These are phyloP conservation scores for Pseudogymnoascus sp. DNA, from an alignment of 2,329 filamentous ascomycete genomes.

Conservation along the genomic window DNA sequence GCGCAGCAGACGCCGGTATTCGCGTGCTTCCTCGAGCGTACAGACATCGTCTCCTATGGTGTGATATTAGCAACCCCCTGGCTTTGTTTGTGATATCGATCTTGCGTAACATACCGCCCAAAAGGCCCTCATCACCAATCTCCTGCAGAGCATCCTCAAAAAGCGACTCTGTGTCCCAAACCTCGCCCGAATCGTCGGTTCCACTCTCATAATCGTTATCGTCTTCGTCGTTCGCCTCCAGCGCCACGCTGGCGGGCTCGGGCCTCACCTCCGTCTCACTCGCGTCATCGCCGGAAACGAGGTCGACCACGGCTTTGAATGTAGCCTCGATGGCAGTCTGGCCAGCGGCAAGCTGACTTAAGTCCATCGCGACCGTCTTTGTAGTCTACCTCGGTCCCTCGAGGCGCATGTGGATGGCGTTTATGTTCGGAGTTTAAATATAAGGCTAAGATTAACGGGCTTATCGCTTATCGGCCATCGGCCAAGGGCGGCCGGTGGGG, in stretches of 20 bases:
- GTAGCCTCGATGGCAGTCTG: constrained; percentile 32
- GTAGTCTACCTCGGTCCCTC: constrained; percentile 19
- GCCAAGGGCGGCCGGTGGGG: neutral
- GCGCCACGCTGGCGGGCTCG: neutral
- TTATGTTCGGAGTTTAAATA: constrained; percentile 7
- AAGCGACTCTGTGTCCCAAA: constrained; percentile 39
- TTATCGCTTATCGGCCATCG: neutral
- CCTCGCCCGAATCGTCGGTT: constrained; percentile 13
- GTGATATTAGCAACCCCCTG: neutral
- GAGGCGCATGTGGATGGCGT: constrained; percentile 16
- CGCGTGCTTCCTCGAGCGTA: constrained; percentile 60
- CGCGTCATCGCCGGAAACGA: constrained; percentile 15
- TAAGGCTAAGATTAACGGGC: constrained; percentile 1
- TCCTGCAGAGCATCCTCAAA: constrained; percentile 41
- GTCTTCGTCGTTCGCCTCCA: constrained; percentile 15
- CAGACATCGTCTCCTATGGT: constrained; percentile 34
- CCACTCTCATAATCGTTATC: constrained; percentile 17
- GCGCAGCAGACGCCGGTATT: constrained; percentile 64
- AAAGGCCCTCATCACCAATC: constrained; percentile 40
- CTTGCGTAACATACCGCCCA: constrained; percentile 31
- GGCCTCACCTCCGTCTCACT: neutral
- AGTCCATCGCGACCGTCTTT: constrained; percentile 26
- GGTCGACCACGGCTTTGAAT: constrained; percentile 17
- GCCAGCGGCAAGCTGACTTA: constrained; percentile 26
- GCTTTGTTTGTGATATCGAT: neutral